Conservation (phyloP, 371 early-diverging fungal species). For the Apophysomyces trapeziformis region DNA sequence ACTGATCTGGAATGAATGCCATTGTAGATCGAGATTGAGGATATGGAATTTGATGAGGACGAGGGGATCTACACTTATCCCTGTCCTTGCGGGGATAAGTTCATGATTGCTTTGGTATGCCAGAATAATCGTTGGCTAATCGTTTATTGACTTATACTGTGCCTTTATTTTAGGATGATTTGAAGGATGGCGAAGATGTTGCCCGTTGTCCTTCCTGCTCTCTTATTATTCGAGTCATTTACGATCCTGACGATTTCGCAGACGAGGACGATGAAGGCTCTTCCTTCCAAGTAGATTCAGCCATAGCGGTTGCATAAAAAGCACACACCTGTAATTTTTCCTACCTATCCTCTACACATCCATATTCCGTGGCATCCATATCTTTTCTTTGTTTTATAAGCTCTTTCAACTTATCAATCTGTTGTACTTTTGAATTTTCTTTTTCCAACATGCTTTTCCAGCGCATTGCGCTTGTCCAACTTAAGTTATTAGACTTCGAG, state of each 20-base stretch:
- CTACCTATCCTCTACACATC: not conserved
- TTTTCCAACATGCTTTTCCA: no score
- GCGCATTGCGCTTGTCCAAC: no score
- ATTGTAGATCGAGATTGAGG: conserved; percentile 88
- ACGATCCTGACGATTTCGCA: conserved; percentile 76
- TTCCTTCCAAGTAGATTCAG: conserved; percentile 43
- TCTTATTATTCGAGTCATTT: conserved; percentile 86
- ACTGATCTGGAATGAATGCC: no score
- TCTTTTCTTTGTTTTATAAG: no score
- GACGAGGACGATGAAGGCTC: conserved; percentile 46
- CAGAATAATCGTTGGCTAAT: not conserved
- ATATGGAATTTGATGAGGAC: conserved; percentile 95
- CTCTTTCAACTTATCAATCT: no score
- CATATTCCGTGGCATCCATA: conserved; percentile 4
- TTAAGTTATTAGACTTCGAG: no score
- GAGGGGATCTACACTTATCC: conserved; percentile 91
- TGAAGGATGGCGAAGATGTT: conserved; percentile 93
- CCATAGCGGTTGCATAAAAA: conserved; percentile 35
- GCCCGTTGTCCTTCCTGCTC: conserved; percentile 98
- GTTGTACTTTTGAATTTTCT: no score
- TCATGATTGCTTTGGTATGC: conserved; percentile 82
- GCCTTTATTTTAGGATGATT: conserved; percentile 65
- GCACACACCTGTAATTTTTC: not conserved
- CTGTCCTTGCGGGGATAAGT: conserved; percentile 99
- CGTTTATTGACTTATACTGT: not conserved